These are phyloP conservation scores for Macrolepiota dolichaula DNA, from an alignment of 768 basidiomycete genomes.

Conservation along the genomic window DNA sequence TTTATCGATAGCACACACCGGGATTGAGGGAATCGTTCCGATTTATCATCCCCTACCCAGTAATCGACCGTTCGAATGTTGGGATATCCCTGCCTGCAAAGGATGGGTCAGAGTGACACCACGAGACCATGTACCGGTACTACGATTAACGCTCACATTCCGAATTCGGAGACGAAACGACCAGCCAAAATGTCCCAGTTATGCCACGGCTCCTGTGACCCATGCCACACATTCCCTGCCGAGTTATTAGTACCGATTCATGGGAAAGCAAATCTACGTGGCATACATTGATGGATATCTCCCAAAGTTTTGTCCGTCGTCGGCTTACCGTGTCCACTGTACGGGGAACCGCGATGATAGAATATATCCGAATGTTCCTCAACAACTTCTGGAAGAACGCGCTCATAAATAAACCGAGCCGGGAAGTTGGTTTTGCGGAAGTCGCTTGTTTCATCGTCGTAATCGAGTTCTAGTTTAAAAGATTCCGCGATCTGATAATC, in stretches of 20 bases:
- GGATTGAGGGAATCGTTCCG: slow-evolving; percentile 87
- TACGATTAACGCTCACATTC: slow-evolving; percentile 59
- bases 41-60: slow-evolving; percentile 74
- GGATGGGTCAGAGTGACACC: background rate
- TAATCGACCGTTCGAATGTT: slow-evolving; percentile 85
- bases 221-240: slow-evolving; percentile 92
- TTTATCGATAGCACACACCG: slow-evolving; percentile 38
- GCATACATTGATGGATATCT: slow-evolving; percentile 87
- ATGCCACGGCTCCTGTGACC: slow-evolving; percentile 88
- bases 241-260: background rate
- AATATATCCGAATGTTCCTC: slow-evolving; percentile 56
- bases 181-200: slow-evolving; percentile 91
- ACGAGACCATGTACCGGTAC: background rate
- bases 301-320: slow-evolving; percentile 76
- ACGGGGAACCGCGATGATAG: slow-evolving; percentile 88
- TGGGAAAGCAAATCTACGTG: slow-evolving; percentile 3
- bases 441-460: slow-evolving; percentile 79
- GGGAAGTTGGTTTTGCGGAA: slow-evolving; percentile 87
- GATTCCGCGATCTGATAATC: slow-evolving; percentile 91
- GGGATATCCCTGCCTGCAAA: slow-evolving; percentile 79
- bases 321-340: slow-evolving; percentile 72
- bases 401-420: slow-evolving; percentile 88
- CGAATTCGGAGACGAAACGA: slow-evolving; percentile 93
- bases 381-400: slow-evolving; percentile 75
- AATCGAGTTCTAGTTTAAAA: slow-evolving; percentile 74